These are phyloP conservation scores for Blastobotrys americana DNA, from an alignment of 805 yeast species.

Conservation along the genomic window DNA sequence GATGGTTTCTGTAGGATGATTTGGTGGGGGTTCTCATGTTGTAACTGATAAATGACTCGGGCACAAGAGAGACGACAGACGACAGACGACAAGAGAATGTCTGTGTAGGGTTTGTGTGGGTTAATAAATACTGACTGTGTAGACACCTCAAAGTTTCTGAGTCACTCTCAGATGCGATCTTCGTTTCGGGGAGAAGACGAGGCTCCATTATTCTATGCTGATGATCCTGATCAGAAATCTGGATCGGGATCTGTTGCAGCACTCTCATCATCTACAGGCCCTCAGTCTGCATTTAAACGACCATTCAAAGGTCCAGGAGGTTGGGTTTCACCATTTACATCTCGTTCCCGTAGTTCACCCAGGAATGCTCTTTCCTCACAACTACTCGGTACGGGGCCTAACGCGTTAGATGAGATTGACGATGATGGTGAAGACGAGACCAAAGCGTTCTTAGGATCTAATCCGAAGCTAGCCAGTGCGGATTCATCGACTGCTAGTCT, in stretches of 20 bases:
- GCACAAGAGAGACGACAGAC: too few relatives aligned
- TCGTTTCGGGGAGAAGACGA: conserved; percentile 19
- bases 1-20: too few relatives aligned
- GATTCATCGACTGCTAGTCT: not conserved
- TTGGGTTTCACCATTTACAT: not conserved
- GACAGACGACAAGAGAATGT: too few relatives aligned
- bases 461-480: not conserved
- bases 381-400: not conserved
- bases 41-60: too few relatives aligned
- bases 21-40: too few relatives aligned
- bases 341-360: not conserved
- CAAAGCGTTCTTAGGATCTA: not conserved
- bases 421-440: not conserved
- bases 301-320: not conserved
- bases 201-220: conserved; percentile 27
- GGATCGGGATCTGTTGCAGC: too few relatives aligned
- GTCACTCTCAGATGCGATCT: conserved; percentile 29
- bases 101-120: not conserved
- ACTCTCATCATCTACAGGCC: not conserved
- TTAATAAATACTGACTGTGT: conserved; percentile 4
- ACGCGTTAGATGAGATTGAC: not conserved
- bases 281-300: not conserved
- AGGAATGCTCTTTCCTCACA: too few relatives aligned
- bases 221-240: too few relatives aligned
- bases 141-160: conserved; percentile 33